A percentile compares a stretch with the other conserved stretches of the same genome.
Evolutionary conservation across 2,329 filamentous ascomycete species (phyloP).

Genomic region (Pyrenochaeta sp.): DNA sequence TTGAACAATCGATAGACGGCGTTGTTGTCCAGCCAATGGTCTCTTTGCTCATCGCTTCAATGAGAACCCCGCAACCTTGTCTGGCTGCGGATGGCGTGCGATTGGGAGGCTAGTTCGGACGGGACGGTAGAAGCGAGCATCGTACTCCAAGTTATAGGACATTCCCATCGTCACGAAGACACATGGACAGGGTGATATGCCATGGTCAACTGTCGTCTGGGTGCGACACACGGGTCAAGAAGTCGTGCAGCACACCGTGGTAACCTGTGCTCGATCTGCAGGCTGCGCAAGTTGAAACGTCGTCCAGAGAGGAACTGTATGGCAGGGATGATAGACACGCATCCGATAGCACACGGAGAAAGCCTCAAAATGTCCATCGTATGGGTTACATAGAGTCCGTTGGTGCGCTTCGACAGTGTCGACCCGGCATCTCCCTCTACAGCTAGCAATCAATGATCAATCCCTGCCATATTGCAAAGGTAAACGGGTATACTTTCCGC

Average conservation of each 20-base stretch:
- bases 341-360: neutral
- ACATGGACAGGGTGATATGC: neutral
- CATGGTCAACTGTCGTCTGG: neutral
- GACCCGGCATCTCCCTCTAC: too few species aligned
- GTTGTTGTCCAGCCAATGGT: too few species aligned
- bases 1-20: too few species aligned
- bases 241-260: neutral
- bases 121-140: neutral
- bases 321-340: neutral
- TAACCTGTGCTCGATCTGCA: neutral
- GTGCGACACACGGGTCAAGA: neutral
- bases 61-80: too few species aligned
- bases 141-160: neutral
- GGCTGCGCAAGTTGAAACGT: neutral
- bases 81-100: neutral
- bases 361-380: too few species aligned
- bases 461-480: too few species aligned
- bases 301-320: neutral
- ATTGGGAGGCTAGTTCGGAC: neutral
- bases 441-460: too few species aligned
- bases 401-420: too few species aligned
- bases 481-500: too few species aligned
- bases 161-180: neutral
- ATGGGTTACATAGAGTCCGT: too few species aligned
- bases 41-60: too few species aligned